phyloP scores from a whole-genome alignment of 169 alveolate genomes.

The Eimeria falciformis region DNA sequence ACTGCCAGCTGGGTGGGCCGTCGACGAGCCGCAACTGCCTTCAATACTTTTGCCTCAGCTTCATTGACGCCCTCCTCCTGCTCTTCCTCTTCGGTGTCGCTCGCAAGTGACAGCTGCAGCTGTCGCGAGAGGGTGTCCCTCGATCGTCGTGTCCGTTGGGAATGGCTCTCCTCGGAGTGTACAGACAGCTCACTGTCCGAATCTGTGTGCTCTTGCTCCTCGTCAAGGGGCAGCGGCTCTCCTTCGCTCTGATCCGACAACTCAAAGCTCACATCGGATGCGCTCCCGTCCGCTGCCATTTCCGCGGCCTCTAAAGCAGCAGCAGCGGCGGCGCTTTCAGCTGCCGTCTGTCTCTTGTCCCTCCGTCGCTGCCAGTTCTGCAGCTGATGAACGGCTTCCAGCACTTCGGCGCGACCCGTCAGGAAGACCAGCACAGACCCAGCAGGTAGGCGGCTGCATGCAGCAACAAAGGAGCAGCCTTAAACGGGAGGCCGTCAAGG shows the following conservation, averaged over 20 bases:
- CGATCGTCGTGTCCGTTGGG: too few species aligned
- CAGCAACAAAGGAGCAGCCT: too few species aligned
- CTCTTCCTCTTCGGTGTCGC: constrained; percentile 52
- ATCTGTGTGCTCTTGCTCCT: background rate
- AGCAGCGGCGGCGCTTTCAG: constrained; percentile 59
- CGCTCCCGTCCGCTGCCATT: background rate
- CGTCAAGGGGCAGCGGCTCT: constrained; percentile 73
- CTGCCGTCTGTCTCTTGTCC: constrained; percentile 60
- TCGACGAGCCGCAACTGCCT: background rate
- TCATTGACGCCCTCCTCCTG: constrained; percentile 13
- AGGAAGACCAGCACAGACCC: constrained; percentile 99
- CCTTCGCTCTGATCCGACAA: constrained; percentile 67
- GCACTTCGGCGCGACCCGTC: constrained; percentile 97
- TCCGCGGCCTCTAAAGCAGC: constrained; percentile 40
- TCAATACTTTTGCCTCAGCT: constrained; percentile 33
- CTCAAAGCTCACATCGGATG: constrained; percentile 27
- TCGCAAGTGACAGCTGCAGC: constrained; percentile 34
- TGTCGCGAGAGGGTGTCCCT: too few species aligned
- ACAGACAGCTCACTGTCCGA: constrained; percentile 35
- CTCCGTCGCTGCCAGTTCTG: constrained; percentile 83
- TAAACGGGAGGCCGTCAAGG: too few species aligned
- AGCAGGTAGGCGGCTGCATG: constrained; percentile 93
- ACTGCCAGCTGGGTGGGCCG: too few species aligned
- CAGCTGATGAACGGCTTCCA: constrained; percentile 88
- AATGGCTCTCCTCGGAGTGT: constrained; percentile 33